Conservation (phyloP, 73 alveolate genomes). For the Effrenium voratum region DNA sequence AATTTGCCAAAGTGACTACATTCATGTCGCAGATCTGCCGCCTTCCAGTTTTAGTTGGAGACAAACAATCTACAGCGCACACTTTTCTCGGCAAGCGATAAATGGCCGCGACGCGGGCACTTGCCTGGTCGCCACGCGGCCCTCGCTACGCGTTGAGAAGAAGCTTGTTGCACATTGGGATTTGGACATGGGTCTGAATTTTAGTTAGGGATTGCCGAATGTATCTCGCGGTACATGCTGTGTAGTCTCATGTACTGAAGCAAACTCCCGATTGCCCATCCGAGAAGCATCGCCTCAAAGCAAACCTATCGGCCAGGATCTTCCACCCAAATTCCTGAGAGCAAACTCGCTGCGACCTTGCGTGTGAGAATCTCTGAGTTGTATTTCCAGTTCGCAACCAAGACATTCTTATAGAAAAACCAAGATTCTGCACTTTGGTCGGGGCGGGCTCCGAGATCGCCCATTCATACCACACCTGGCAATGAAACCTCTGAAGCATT, state of each 20-base stretch:
- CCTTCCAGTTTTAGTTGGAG: too few relatives aligned
- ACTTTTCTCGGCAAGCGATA: too few relatives aligned
- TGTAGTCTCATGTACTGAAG: neutral
- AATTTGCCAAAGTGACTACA: too few relatives aligned
- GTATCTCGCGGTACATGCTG: neutral
- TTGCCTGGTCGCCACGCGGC: neutral
- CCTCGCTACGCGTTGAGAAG: neutral
- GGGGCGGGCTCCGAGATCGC: constrained; percentile 90
- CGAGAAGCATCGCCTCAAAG: too few relatives aligned
- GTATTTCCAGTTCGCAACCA: neutral
- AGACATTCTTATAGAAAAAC: too few relatives aligned
- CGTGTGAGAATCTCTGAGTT: neutral
- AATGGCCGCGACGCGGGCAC: neutral
- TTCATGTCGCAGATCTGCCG: too few relatives aligned
- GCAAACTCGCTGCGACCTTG: neutral
- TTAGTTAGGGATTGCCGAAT: neutral
- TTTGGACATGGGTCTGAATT: neutral
- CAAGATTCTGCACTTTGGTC: constrained; percentile 37
- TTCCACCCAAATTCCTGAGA: constrained; percentile 75
- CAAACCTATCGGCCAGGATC: constrained; percentile 76
- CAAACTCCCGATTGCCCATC: too few relatives aligned
- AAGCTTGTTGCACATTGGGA: neutral
- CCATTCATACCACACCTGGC: constrained; percentile 88
- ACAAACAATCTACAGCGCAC: too few relatives aligned
- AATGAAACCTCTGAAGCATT: neutral